phyloP scores from a whole-genome alignment of 495 filamentous ascomycete genomes.

The Pyrenula massariospora region DNA sequence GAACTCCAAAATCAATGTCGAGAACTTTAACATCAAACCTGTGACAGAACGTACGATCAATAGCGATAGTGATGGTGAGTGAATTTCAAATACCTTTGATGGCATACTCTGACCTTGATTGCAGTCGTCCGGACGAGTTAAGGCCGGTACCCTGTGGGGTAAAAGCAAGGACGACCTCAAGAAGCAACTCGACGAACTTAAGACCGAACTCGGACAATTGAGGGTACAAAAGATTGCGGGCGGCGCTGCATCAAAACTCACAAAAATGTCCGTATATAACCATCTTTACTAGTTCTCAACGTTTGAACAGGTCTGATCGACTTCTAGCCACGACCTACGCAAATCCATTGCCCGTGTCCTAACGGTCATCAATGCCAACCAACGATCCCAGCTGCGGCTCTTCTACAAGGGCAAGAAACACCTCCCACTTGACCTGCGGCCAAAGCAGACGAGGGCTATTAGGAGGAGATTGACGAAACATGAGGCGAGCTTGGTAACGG shows the following conservation, averaged over 20 bases:
- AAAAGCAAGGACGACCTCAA: slow-evolving; percentile 97
- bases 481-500: slow-evolving; percentile 67
- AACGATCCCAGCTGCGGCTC: slow-evolving; percentile 90
- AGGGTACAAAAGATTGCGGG: slow-evolving; percentile 96
- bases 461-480: slow-evolving; percentile 82
- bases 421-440: slow-evolving; percentile 88
- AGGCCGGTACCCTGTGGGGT: slow-evolving; percentile 88
- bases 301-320: background rate
- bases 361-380: slow-evolving; percentile 98
- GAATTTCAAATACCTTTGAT: no score
- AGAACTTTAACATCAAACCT: no score
- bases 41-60: no score
- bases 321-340: slow-evolving; percentile 83
- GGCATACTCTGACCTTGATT: no score
- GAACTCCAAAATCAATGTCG: background rate
- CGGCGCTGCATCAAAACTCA: slow-evolving; percentile 84
- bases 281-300: background rate
- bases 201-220: slow-evolving; percentile 85
- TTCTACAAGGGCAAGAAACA: slow-evolving; percentile 99
- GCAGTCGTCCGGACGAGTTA: slow-evolving; percentile 85
- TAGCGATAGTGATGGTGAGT: no score
- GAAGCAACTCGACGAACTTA: slow-evolving; percentile 87
- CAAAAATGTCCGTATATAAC: slow-evolving; percentile 73
- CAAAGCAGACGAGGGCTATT: slow-evolving; percentile 94
- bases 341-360: slow-evolving; percentile 98